Conservation (phyloP, 257 asterid species). For the Jasminum sambac region DNA sequence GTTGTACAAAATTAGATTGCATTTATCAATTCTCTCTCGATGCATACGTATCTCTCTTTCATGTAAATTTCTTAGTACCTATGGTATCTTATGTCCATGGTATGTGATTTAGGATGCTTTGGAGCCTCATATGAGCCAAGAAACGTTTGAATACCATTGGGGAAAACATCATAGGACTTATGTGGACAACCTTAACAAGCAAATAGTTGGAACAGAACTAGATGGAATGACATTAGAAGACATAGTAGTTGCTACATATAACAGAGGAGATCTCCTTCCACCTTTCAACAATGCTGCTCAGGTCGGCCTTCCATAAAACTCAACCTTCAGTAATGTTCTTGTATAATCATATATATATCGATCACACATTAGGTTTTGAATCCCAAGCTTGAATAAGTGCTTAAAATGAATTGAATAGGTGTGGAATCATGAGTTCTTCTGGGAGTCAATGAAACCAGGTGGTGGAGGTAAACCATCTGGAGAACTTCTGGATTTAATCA, state of each 20-base stretch:
- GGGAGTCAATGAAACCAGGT: slow-evolving; percentile 94
- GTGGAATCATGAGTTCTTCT: slow-evolving; percentile 94
- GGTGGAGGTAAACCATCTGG: slow-evolving; percentile 94
- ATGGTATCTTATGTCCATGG: slow-evolving; percentile 1
- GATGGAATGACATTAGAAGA: slow-evolving; percentile 69
- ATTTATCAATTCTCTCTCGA: not conserved
- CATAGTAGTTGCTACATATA: slow-evolving; percentile 60
- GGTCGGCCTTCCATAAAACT: slow-evolving; percentile 38
- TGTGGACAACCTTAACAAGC: slow-evolving; percentile 93
- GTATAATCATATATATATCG: not conserved
- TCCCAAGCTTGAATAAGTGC: not conserved
- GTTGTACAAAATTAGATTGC: not conserved
- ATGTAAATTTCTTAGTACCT: not conserved
- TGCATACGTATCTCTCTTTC: not conserved
- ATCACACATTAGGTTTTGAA: not conserved
- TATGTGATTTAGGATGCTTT: slow-evolving; percentile 61
- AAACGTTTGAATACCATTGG: slow-evolving; percentile 93
- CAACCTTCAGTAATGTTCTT: slow-evolving; percentile 10
- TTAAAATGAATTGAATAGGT: slow-evolving; percentile 34
- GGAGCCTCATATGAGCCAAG: slow-evolving; percentile 91
- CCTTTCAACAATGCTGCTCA: slow-evolving; percentile 97
- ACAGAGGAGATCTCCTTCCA: slow-evolving; percentile 84
- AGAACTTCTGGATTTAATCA: slow-evolving; percentile 62
- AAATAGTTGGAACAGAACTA: slow-evolving; percentile 76
- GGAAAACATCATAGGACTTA: slow-evolving; percentile 93